Percentiles rank a stretch among this genome's conserved stretches.
These are phyloP conservation scores for Coccomyxa sp. DNA, from an alignment of 139 green algal genomes.

Conservation along the genomic window DNA sequence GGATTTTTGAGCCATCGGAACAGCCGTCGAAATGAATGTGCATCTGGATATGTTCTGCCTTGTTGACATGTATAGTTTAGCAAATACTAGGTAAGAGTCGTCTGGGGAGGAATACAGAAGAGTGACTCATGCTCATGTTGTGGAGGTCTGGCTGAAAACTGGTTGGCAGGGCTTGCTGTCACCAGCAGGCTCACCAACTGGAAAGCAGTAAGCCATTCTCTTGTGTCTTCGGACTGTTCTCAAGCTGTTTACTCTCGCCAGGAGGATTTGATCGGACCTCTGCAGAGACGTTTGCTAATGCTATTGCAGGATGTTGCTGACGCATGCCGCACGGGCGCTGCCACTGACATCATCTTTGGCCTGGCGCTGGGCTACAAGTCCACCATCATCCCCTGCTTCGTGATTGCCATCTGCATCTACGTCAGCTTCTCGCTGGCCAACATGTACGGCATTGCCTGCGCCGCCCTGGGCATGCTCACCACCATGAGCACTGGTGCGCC, in stretches of 20 bases:
- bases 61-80: no score
- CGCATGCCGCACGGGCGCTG: conserved; percentile 90
- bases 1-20: conserved; percentile 37
- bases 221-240: no score
- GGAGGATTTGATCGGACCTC: no score
- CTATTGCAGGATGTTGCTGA: conserved; percentile 83
- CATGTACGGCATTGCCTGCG: conserved; percentile 96
- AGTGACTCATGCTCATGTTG: no score
- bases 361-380: conserved; percentile 97
- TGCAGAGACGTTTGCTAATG: background rate
- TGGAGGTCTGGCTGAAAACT: no score
- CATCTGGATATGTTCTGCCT: no score
- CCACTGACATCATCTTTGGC: conserved; percentile 98
- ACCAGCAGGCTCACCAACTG: no score
- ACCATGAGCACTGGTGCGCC: conserved; percentile 77
- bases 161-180: no score
- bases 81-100: no score
- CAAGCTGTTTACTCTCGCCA: no score
- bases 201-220: no score
- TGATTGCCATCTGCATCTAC: conserved; percentile 88
- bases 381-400: conserved; percentile 85
- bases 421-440: conserved; percentile 68
- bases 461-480: conserved; percentile 93
- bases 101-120: no score
- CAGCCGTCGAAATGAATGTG: conserved; percentile 16